Percentiles rank a stretch among this genome's conserved stretches.
Evolutionary conservation across 1,284 basidiomycete genomes (phyloP).

Genomic region (Takashimella tepidaria): DNA sequence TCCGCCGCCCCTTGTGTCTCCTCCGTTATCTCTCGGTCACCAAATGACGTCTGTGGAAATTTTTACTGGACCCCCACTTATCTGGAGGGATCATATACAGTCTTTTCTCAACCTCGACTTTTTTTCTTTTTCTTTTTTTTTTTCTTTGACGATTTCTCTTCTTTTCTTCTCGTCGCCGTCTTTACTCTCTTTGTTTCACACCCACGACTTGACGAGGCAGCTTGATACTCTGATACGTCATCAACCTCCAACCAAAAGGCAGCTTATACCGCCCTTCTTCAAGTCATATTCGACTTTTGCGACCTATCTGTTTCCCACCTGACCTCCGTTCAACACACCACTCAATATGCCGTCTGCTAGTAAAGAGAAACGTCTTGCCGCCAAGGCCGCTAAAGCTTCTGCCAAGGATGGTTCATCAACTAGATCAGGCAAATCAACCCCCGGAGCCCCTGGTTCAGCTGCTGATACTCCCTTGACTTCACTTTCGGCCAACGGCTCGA

Average conservation of each 20-base stretch:
- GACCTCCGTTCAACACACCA: background rate
- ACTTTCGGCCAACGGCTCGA: constrained; percentile 64
- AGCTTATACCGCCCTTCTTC: no score
- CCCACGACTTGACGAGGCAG: background rate
- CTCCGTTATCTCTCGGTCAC: no score
- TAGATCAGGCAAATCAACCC: constrained; percentile 47
- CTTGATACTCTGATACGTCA: no score
- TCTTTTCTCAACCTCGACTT: no score
- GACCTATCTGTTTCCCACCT: background rate
- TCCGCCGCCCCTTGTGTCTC: no score
- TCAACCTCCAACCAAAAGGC: no score
- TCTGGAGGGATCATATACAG: no score
- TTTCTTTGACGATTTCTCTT: background rate
- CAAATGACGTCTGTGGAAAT: no score
- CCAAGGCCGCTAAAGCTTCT: constrained; percentile 76
- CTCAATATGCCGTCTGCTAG: constrained; percentile 48
- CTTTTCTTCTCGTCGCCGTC: background rate
- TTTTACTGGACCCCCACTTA: no score
- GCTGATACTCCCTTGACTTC: constrained; percentile 72
- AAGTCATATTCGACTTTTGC: no score
- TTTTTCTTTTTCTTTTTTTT: background rate
- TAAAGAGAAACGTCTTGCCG: constrained; percentile 69
- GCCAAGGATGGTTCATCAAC: constrained; percentile 33
- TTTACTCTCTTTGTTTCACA: background rate
- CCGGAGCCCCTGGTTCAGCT: constrained; percentile 58